Conservation (phyloP, 345 rosid genomes). For the Erodium maritimum region DNA sequence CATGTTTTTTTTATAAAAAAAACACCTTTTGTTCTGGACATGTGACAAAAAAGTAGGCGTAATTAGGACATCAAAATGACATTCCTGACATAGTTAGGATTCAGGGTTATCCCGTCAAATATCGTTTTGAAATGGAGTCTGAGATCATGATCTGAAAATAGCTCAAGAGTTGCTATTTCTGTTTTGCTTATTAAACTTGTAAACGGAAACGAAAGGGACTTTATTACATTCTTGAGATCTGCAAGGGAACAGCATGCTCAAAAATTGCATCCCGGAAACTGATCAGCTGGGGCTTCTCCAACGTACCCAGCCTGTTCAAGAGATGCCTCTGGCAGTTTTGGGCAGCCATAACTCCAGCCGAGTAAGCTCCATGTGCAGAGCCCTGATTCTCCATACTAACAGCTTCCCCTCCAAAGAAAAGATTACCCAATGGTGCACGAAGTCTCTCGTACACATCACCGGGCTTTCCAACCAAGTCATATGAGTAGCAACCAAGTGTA, state of each 20-base stretch:
- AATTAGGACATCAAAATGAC: too few species aligned
- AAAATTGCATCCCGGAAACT: constrained; percentile 32
- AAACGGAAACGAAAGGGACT: not conserved
- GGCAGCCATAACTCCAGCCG: constrained; percentile 64
- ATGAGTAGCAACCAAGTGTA: constrained; percentile 72
- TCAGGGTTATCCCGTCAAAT: too few species aligned
- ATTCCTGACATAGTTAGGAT: too few species aligned
- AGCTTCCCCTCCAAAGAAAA: constrained; percentile 88
- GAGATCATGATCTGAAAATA: too few species aligned
- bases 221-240: constrained; percentile 74
- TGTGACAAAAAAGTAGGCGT: too few species aligned
- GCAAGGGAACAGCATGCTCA: constrained; percentile 54
- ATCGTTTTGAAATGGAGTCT: too few species aligned
- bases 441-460: constrained; percentile 58
- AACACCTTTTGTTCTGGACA: too few species aligned
- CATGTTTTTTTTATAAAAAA: too few species aligned
- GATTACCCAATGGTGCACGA: constrained; percentile 47
- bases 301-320: constrained; percentile 30
- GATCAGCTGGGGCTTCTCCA: constrained; percentile 33
- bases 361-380: constrained; percentile 79
- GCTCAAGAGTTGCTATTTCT: too few species aligned
- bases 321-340: constrained; percentile 49
- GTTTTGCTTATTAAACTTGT: too few species aligned
- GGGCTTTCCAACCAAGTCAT: constrained; percentile 66
- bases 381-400: constrained; percentile 75